A percentile compares a stretch with the other conserved stretches of the same genome.
Conservation (phyloP, 2,329 filamentous ascomycete species). For the Sclerotinia trifoliorum region DNA sequence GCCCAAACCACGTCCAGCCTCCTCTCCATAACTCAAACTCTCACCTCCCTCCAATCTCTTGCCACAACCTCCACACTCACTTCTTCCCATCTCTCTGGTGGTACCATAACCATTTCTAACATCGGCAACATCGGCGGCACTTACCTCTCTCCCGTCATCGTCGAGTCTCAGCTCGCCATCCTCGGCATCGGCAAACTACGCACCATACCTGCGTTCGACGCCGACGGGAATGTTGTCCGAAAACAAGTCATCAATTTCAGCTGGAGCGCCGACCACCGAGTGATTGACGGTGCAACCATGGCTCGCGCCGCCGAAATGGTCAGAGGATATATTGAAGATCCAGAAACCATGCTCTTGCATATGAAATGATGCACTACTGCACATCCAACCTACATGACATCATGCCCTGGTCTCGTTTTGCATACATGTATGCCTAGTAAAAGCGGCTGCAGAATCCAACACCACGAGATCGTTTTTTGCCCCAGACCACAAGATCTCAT, state of each 20-base stretch:
- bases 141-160: conserved; percentile 87
- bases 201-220: conserved; percentile 74
- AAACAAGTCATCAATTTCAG: conserved; percentile 87
- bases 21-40: conserved; percentile 72
- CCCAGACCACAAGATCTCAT: conserved; percentile 9
- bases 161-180: conserved; percentile 88
- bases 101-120: conserved; percentile 94
- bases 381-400: conserved; percentile 10
- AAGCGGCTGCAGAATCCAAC: background rate
- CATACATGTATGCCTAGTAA: background rate
- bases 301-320: conserved; percentile 85
- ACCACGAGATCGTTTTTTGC: conserved; percentile 17
- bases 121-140: conserved; percentile 94
- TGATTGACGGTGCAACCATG: conserved; percentile 93
- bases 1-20: conserved; percentile 72
- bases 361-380: conserved; percentile 56
- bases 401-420: background rate
- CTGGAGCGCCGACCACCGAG: conserved; percentile 93
- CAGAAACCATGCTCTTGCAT: conserved; percentile 82
- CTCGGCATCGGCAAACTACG: conserved; percentile 82
- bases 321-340: conserved; percentile 74
- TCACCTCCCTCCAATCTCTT: conserved; percentile 69
- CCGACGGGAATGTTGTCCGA: conserved; percentile 57
- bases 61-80: conserved; percentile 74
- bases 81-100: conserved; percentile 73